Percentiles rank a stretch among this genome's conserved stretches.
phyloP scores from a whole-genome alignment of 1,284 basidiomycete genomes.

The Moesziomyces antarcticus region DNA sequence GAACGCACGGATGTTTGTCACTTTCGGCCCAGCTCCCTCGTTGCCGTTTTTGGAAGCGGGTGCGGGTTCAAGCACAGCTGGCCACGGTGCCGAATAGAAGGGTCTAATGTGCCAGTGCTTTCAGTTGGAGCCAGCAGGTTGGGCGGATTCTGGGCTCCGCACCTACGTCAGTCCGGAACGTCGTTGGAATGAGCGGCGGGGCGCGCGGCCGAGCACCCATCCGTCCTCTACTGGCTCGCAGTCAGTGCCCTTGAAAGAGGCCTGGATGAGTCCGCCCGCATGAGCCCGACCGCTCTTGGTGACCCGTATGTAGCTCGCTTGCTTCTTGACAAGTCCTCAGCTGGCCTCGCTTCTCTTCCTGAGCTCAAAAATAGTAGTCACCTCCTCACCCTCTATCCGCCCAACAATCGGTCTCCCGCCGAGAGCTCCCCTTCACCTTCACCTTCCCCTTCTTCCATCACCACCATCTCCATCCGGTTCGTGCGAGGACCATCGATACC shows the following conservation, averaged over 20 bases:
- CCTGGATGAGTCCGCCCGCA: slow-evolving; percentile 37
- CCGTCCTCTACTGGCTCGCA: no score
- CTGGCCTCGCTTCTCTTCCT: no score
- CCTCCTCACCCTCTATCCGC: no score
- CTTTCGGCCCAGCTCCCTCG: not conserved
- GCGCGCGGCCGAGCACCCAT: no score
- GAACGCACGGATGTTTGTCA: slow-evolving; percentile 1
- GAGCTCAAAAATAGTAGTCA: no score
- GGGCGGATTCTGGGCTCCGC: slow-evolving; percentile 1
- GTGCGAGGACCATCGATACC: not conserved
- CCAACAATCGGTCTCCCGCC: no score
- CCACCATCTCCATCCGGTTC: not conserved
- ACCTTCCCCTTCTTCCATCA: not conserved
- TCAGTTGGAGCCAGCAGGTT: not conserved
- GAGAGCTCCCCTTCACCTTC: not conserved
- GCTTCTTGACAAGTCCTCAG: not conserved
- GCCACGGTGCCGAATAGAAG: not conserved
- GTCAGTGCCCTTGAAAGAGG: no score
- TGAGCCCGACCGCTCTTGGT: not conserved
- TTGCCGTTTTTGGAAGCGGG: slow-evolving; percentile 15
- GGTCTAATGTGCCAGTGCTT: not conserved
- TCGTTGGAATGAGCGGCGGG: slow-evolving; percentile 12
- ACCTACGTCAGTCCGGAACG: slow-evolving; percentile 34
- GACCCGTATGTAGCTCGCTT: slow-evolving; percentile 2
- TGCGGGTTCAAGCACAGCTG: no score